Evolutionary conservation across 1,284 basidiomycete species (phyloP).

Genomic region (Sporisorium iseilematis-ciliati): DNA sequence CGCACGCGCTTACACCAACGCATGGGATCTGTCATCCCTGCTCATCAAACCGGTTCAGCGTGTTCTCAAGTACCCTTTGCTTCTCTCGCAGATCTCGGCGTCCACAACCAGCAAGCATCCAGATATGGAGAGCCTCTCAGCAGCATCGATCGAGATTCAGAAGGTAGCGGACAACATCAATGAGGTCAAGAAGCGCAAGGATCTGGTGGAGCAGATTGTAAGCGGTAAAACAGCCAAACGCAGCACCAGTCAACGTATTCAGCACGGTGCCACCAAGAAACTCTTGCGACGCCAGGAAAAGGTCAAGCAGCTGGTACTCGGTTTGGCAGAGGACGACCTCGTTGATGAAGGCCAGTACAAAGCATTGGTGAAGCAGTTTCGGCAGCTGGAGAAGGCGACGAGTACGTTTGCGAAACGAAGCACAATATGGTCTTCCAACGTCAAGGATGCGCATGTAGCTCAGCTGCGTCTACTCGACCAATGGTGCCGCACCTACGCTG

Average conservation of each 20-base stretch:
- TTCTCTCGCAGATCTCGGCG: conserved; percentile 79
- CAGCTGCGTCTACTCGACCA: conserved; percentile 49
- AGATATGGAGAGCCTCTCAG: conserved; percentile 78
- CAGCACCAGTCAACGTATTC: conserved; percentile 44
- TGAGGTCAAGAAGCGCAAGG: conserved; percentile 84
- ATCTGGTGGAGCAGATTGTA: conserved; percentile 74
- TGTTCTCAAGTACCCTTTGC: conserved; percentile 82
- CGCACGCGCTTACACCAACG: conserved; percentile 75
- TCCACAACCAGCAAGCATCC: conserved; percentile 80
- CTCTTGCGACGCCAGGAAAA: conserved; percentile 59
- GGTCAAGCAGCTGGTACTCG: conserved; percentile 41
- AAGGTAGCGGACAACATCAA: conserved; percentile 86
- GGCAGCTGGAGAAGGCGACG: conserved; percentile 42
- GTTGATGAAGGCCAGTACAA: conserved; percentile 52
- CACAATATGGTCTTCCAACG: conserved; percentile 42
- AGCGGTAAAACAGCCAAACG: conserved; percentile 44
- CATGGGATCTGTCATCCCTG: conserved; percentile 92
- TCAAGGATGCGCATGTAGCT: conserved; percentile 45
- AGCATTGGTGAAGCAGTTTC: conserved; percentile 43
- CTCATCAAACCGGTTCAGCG: conserved; percentile 77
- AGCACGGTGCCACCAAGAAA: conserved; percentile 51
- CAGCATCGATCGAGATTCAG: conserved; percentile 79
- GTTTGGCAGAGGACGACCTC: conserved; percentile 30
- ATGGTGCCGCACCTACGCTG: conserved; percentile 51
- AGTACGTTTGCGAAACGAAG: conserved; percentile 43